Base-by-base conservation (phyloP, 1,284 basidiomycete species). In the Cryptococcus sp. region DNA sequence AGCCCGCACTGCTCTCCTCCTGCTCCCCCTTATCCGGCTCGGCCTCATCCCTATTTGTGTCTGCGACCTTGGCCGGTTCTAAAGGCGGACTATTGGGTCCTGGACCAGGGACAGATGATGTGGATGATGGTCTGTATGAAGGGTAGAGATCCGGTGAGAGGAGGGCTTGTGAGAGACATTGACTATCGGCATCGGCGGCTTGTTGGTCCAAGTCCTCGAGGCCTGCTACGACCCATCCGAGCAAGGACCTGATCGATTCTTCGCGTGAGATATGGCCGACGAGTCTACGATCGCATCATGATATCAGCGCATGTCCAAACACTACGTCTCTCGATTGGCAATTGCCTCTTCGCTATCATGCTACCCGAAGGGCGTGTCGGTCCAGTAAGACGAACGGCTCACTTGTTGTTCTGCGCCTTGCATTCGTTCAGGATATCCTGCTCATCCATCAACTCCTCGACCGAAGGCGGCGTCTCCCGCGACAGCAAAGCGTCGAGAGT, bases 351-450 rank as follows among this genome's bases (percentile, higher is more conserved):
- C 47, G 25, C 19, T 25, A 5, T 19, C 23, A 35, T 30, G 30
- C 13, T 13, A 35, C 10, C 30, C 3, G 3, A 38, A 30, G 25
- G 5, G 30, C 22, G 19, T 25, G 19, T 6, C 16, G 23, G 4
- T 25, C 20, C 3, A 23, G 17, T 11, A 48, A 22, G 23, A 30
- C n/a, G 15, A 30, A 19, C 17, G 39, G 67, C 75, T 38, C 60
- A 79, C 76, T 75, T 77, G 54, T 88, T 88, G 75, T 97, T 97
- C 78, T 95, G 92, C 4, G 90, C 84, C 79, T 98, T 98, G 84
- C 92, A 93, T 78, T 98, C 94, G 77, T 92, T 90, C 52, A 98
- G 81, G 55, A 97, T 82, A 77, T 97, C 93, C 75, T 92, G 90
- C 80, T 97, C 92, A 80, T 96, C 93, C 57, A 98, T 82, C 58